These are phyloP conservation scores for Naganishia vaughanmartiniae DNA, from an alignment of 768 basidiomycete genomes.

Conservation along the genomic window DNA sequence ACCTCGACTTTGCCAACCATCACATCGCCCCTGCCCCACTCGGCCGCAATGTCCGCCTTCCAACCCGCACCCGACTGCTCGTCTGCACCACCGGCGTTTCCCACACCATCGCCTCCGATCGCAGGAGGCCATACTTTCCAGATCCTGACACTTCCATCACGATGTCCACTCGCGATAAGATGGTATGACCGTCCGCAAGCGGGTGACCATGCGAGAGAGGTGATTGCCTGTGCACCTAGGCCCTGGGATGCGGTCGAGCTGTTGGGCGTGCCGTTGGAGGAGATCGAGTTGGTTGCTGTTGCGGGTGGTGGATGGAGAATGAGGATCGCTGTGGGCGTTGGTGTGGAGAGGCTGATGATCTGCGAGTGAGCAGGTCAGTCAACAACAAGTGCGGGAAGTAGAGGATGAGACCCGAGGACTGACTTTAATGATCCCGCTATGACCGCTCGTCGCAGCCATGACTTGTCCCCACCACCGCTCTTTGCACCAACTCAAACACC, in stretches of 20 bases:
- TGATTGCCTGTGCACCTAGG: constrained; percentile 60
- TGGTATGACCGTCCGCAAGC: constrained; percentile 91
- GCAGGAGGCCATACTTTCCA: constrained; percentile 73
- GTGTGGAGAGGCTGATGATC: constrained; percentile 69
- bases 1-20: constrained; percentile 84
- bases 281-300: constrained; percentile 3
- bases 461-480: constrained; percentile 94
- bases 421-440: constrained; percentile 73
- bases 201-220: constrained; percentile 87
- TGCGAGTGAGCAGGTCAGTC: constrained; percentile 42
- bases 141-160: constrained; percentile 84
- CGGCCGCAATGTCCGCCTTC: constrained; percentile 72
- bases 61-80: constrained; percentile 59
- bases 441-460: constrained; percentile 72
- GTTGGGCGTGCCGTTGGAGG: constrained; percentile 15
- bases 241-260: constrained; percentile 44
- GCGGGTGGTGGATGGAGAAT: constrained; percentile 55
- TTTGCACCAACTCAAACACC: constrained; percentile 93
- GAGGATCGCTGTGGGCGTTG: constrained; percentile 66
- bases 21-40: constrained; percentile 61
- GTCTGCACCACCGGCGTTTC: constrained; percentile 14
- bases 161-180: constrained; percentile 81
- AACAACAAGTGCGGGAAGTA: constrained; percentile 11
- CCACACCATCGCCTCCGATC: constrained; percentile 48
- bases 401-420: constrained; percentile 28